Conservation (phyloP, 2,329 filamentous ascomycete species). For the Ascochyta koolunga region DNA sequence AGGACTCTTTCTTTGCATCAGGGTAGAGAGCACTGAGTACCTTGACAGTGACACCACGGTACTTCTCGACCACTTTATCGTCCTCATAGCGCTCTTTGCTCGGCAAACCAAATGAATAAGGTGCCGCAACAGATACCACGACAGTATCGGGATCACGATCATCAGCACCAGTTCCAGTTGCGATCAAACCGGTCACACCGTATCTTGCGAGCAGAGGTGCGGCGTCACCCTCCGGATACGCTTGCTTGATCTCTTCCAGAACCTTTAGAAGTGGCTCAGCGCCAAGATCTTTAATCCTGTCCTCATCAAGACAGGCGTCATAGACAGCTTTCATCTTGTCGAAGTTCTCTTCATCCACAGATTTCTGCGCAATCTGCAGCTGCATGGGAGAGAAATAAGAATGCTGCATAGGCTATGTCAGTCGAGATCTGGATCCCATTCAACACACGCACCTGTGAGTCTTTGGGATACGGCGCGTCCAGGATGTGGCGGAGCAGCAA, state of each 20-base stretch:
- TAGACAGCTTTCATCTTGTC: slow-evolving; percentile 69
- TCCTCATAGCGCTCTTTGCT: slow-evolving; percentile 47
- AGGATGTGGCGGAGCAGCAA: slow-evolving; percentile 67
- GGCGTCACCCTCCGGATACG: slow-evolving; percentile 45
- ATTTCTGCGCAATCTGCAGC: slow-evolving; percentile 42
- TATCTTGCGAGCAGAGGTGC: slow-evolving; percentile 56
- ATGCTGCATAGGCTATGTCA: slow-evolving; percentile 45
- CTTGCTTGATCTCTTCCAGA: slow-evolving; percentile 57
- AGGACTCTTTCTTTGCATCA: slow-evolving; percentile 39
- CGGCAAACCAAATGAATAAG: slow-evolving; percentile 53
- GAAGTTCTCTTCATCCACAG: slow-evolving; percentile 67
- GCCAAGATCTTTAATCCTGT: slow-evolving; percentile 61
- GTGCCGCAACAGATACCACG: slow-evolving; percentile 56
- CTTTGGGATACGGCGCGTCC: slow-evolving; percentile 60
- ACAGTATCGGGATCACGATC: slow-evolving; percentile 63
- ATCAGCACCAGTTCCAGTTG: slow-evolving; percentile 48
- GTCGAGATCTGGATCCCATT: background rate
- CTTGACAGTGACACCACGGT: slow-evolving; percentile 30
- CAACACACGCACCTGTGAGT: slow-evolving; percentile 24
- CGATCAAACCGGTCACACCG: slow-evolving; percentile 47
- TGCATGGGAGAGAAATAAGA: slow-evolving; percentile 56
- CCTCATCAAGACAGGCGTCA: slow-evolving; percentile 69
- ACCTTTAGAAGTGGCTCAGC: slow-evolving; percentile 62
- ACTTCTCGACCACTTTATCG: slow-evolving; percentile 40
- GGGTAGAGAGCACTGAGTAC: slow-evolving; percentile 31